Evolutionary conservation across 202 grass and related monocot species (phyloP).

Genomic region (Schoenoplectus triqueter): DNA sequence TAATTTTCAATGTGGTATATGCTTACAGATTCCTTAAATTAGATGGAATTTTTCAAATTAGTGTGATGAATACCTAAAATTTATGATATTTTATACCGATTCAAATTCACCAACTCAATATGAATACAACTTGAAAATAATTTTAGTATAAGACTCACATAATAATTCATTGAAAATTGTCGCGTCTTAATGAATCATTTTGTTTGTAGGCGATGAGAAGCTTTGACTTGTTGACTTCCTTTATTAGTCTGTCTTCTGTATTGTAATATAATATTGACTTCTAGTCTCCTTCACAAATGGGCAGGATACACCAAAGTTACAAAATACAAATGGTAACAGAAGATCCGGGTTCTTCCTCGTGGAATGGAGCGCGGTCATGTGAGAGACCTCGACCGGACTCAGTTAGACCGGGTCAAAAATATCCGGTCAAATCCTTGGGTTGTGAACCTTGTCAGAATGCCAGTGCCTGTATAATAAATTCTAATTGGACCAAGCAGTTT

Average conservation of each 20-base stretch:
- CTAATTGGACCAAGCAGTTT: conserved; percentile 30
- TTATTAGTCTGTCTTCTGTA: neutral
- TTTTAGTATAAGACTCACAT: neutral
- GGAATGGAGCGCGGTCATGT: conserved; percentile 26
- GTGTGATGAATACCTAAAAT: too few relatives aligned
- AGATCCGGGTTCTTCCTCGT: conserved; percentile 16
- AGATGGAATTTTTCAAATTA: too few relatives aligned
- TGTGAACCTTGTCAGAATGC: conserved; percentile 37
- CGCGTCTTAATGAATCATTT: neutral
- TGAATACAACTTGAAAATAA: neutral
- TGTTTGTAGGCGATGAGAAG: neutral
- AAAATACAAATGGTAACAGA: conserved; percentile 17
- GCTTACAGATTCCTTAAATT: neutral
- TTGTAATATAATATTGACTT: too few relatives aligned
- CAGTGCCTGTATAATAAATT: conserved; percentile 36
- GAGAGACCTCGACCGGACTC: conserved; percentile 30
- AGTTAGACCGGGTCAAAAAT: conserved; percentile 45
- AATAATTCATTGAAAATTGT: neutral
- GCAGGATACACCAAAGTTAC: neutral
- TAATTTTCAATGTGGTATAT: too few relatives aligned
- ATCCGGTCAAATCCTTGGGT: conserved; percentile 40
- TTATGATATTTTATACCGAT: neutral
- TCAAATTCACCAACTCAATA: neutral
- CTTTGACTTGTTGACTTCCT: neutral
- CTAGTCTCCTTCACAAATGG: neutral